These are phyloP conservation scores for Aspergillus conjunctus DNA, from an alignment of 495 filamentous ascomycete genomes.

Conservation along the genomic window DNA sequence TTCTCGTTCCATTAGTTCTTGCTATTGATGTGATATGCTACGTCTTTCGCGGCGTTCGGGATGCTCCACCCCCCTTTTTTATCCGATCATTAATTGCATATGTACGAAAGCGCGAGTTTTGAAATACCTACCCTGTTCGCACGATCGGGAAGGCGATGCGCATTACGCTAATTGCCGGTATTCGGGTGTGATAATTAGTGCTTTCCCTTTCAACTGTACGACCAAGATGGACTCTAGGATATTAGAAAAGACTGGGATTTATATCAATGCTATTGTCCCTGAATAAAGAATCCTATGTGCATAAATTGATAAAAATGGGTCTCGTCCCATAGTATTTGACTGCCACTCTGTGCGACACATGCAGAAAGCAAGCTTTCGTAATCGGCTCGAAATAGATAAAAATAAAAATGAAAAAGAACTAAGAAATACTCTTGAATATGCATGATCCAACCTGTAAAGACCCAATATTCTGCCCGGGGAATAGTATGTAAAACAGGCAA, in stretches of 20 bases:
- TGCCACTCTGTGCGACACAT: constrained; percentile 2
- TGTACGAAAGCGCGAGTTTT: background rate
- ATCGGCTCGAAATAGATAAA: background rate
- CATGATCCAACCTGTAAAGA: background rate
- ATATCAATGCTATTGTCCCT: background rate
- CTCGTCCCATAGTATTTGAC: constrained; percentile 19
- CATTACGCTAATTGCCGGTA: background rate
- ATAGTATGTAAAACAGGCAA: constrained; percentile 5
- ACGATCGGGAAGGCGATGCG: too few species aligned
- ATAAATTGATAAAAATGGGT: constrained; percentile 15
- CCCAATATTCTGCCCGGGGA: background rate
- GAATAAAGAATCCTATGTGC: constrained; percentile 11
- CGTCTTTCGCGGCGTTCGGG: background rate
- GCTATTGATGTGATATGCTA: background rate
- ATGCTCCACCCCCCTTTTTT: background rate
- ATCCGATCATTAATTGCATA: background rate
- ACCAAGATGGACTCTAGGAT: background rate
- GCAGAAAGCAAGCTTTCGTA: background rate
- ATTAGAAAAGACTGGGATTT: background rate
- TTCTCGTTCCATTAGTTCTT: background rate
- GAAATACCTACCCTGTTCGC: background rate
- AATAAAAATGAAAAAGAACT: constrained; percentile 2
- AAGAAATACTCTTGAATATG: background rate
- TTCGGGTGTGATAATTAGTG: background rate
- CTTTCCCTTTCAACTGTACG: too few species aligned